Base-by-base conservation (phyloP, 306 rosid genomes). In the Vigna angularis region DNA sequence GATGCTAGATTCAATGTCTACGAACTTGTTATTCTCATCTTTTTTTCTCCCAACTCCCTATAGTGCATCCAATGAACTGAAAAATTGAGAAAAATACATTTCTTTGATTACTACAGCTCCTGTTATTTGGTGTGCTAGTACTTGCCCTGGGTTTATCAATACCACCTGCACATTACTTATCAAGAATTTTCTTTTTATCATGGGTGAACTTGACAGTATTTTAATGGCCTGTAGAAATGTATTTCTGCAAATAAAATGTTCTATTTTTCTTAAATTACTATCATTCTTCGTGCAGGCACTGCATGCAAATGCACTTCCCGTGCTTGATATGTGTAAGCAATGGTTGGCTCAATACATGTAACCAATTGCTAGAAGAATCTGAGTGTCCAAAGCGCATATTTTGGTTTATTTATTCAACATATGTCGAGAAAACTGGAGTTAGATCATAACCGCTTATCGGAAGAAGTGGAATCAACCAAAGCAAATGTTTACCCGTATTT, bases 291-390 rank as follows among this genome's bases (percentile, higher is more conserved):
- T 82, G 88, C 91, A 95, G 98, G 98, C 98, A 65, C 83, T 92
- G 70, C 98, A 95, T 84, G 97, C 98, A 18, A 95, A 89, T 85
- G 97, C 98, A 6, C 98, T 92, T 81, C 97, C 98, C 1, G 98
- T 95, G 81, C 97, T 95, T 66, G 98, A 95, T 82, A 92, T 95
- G 98, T 95, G 98, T 85, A 95, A 95, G 86, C 98, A 95, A 72
- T 95, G 98, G 98, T 84, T 95, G 90, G 97, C 97, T 78, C 97
- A 90, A 83, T 90, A 89, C 85, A 92, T 95, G 98, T 95, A 87
- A 83, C 52, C 42, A 42, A 56, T 76, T 72, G 72, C 79, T 72
- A 26, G 75, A 55, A 65, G 75, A 57, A 51, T 26, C 45, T 45
- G 65, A 62, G 81, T 80, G 72, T 72, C 83, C 71, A 49, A 61